Conservation (phyloP, 2,329 filamentous ascomycete genomes). For the Alternaria arborescens region DNA sequence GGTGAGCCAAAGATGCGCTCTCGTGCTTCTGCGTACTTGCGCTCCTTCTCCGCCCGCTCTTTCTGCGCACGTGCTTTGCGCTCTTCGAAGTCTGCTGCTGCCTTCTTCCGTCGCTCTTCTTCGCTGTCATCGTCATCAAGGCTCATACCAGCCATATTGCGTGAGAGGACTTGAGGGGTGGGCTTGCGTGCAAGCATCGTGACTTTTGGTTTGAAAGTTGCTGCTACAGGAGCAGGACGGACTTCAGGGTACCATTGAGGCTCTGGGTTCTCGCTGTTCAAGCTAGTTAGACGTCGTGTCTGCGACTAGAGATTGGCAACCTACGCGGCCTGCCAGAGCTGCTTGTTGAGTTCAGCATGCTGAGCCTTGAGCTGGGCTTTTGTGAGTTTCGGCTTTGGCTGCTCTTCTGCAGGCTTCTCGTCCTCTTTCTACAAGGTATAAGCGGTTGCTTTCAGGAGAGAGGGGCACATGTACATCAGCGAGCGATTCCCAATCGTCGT, state of each 20-base stretch:
- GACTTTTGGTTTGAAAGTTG: conserved; percentile 81
- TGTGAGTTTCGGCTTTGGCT: conserved; percentile 62
- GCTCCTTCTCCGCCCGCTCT: conserved; percentile 88
- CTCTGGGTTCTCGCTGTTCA: conserved; percentile 73
- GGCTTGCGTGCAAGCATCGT: conserved; percentile 88
- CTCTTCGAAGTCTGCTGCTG: conserved; percentile 76
- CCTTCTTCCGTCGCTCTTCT: conserved; percentile 66
- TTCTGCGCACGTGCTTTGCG: conserved; percentile 78
- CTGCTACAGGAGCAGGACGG: conserved; percentile 69
- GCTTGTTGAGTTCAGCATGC: conserved; percentile 83
- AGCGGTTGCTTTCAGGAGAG: conserved; percentile 21
- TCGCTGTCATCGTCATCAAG: conserved; percentile 69
- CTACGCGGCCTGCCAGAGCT: conserved; percentile 90
- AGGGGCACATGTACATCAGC: conserved; percentile 67
- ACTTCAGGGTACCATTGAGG: conserved; percentile 79
- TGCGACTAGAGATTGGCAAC: conserved; percentile 33
- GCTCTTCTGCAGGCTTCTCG: conserved; percentile 50
- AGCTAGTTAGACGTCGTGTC: conserved; percentile 23
- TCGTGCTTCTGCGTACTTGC: conserved; percentile 85
- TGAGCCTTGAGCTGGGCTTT: conserved; percentile 80
- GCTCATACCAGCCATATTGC: conserved; percentile 61
- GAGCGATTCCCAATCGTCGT: conserved; percentile 85
- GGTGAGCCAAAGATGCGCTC: conserved; percentile 83
- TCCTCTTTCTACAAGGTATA: conserved; percentile 44
- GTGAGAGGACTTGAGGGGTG: conserved; percentile 65